A percentile compares a stretch with the other conserved stretches of the same genome.
phyloP scores from a whole-genome alignment of 306 rosid species.

The Glycine latifolia region DNA sequence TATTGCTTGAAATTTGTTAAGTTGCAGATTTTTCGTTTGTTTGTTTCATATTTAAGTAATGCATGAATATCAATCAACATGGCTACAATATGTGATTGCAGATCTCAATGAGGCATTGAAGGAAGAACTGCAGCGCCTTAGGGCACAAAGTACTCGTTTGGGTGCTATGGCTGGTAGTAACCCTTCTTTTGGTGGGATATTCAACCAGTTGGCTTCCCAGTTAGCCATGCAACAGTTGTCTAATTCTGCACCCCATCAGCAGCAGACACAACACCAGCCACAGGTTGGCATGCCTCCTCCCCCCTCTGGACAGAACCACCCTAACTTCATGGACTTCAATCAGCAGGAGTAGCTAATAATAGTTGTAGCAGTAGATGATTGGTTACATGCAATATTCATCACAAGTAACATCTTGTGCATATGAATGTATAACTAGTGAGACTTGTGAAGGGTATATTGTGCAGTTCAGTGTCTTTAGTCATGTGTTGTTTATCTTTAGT shows the following conservation, averaged over 20 bases:
- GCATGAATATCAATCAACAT: not conserved
- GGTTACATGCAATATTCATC: constrained; percentile 50
- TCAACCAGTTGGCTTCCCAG: constrained; percentile 71
- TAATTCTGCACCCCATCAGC: constrained; percentile 47
- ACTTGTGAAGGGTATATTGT: constrained; percentile 49
- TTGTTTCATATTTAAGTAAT: not conserved
- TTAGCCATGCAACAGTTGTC: constrained; percentile 58
- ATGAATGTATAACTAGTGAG: constrained; percentile 41
- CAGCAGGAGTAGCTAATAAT: constrained; percentile 46
- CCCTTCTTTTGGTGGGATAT: constrained; percentile 66
- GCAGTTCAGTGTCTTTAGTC: constrained; percentile 34
- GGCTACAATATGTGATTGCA: constrained; percentile 40
- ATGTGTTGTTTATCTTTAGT: constrained; percentile 37
- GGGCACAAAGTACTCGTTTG: constrained; percentile 60
- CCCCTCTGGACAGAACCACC: constrained; percentile 53
- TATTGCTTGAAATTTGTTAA: not conserved
- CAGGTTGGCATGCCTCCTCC: constrained; percentile 62
- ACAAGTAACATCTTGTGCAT: constrained; percentile 62
- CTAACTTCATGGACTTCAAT: constrained; percentile 67
- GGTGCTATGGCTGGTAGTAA: constrained; percentile 56
- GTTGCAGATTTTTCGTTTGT: constrained; percentile 9
- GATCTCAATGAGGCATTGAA: constrained; percentile 83
- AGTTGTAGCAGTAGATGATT: constrained; percentile 40
- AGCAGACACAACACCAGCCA: constrained; percentile 69
- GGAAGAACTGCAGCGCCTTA: constrained; percentile 89